Evolutionary conservation across 2,329 filamentous ascomycete genomes (phyloP).

Genomic region (Trichothecium roseum): DNA sequence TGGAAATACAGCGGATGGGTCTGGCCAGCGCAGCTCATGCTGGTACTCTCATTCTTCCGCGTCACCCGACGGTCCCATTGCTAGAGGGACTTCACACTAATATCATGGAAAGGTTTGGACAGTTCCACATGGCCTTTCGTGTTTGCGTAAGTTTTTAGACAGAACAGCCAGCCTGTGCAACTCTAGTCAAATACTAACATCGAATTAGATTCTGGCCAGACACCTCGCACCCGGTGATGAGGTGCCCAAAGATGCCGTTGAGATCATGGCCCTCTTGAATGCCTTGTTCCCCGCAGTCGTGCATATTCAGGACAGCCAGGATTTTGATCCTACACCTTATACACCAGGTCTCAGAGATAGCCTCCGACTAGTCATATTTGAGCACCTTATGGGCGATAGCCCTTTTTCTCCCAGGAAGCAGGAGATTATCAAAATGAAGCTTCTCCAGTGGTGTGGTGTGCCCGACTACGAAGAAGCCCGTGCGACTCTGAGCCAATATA

Average conservation of each 20-base stretch:
- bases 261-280: constrained; percentile 23
- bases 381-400: constrained; percentile 19
- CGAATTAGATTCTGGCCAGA: constrained; percentile 16
- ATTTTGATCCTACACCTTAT: constrained; percentile 16
- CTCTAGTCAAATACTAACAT: background rate
- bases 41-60: background rate
- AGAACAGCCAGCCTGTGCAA: background rate
- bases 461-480: constrained; percentile 17
- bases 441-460: constrained; percentile 21
- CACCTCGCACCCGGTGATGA: constrained; percentile 8
- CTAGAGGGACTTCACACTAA: constrained; percentile 19
- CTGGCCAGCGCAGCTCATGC: constrained; percentile 8
- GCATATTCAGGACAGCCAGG: constrained; percentile 11
- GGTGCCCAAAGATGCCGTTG: constrained; percentile 4
- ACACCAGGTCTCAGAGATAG: constrained; percentile 20
- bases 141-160: constrained; percentile 14
- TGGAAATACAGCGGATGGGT: constrained; percentile 20
- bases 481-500: constrained; percentile 18
- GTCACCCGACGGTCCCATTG: constrained; percentile 7
- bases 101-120: constrained; percentile 15
- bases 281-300: constrained; percentile 20
- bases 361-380: constrained; percentile 22
- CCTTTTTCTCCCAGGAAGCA: constrained; percentile 9
- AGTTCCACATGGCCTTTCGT: constrained; percentile 22
- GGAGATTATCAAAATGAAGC: constrained; percentile 16